A percentile compares a stretch with the other conserved stretches of the same genome.
These are phyloP conservation scores for Aspergillus egyptiacus DNA, from an alignment of 495 filamentous ascomycete genomes.

Conservation along the genomic window DNA sequence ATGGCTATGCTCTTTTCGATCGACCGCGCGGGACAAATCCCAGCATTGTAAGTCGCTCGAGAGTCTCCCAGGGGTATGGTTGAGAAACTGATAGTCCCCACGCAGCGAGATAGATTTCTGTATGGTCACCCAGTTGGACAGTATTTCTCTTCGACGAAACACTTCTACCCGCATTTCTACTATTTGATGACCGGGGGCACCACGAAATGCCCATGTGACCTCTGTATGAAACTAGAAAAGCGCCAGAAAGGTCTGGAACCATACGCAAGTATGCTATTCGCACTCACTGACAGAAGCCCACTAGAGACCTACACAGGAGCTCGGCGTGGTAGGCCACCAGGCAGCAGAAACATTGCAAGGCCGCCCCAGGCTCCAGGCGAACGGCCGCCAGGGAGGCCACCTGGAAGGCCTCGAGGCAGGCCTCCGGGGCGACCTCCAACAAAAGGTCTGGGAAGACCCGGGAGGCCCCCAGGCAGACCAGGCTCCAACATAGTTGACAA, in stretches of 20 bases:
- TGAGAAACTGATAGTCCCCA: constrained; percentile 1
- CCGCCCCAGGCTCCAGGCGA: constrained; percentile 15
- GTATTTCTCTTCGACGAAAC: constrained; percentile 44
- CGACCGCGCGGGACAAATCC: constrained; percentile 35
- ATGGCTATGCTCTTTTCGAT: constrained; percentile 48
- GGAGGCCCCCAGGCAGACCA: constrained; percentile 12
- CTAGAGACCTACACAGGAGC: constrained; percentile 6
- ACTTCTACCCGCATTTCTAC: constrained; percentile 55
- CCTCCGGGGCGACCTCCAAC: background rate
- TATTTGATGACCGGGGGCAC: constrained; percentile 46
- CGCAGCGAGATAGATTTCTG: constrained; percentile 46
- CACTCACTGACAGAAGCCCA: background rate
- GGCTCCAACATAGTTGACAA: constrained; percentile 9
- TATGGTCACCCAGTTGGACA: constrained; percentile 50
- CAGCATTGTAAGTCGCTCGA: constrained; percentile 26
- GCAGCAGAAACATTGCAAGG: background rate
- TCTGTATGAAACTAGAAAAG: constrained; percentile 28
- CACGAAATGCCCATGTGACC: constrained; percentile 31
- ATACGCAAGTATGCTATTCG: background rate
- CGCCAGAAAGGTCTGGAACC: constrained; percentile 7
- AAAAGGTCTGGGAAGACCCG: background rate
- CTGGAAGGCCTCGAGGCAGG: background rate
- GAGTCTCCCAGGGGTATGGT: background rate
- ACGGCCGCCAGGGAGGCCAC: constrained; percentile 9
- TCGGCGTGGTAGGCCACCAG: constrained; percentile 21